Percentiles rank a stretch among this genome's conserved stretches.
phyloP scores from a whole-genome alignment of 306 rosid genomes.

The Calophaca sinica region DNA sequence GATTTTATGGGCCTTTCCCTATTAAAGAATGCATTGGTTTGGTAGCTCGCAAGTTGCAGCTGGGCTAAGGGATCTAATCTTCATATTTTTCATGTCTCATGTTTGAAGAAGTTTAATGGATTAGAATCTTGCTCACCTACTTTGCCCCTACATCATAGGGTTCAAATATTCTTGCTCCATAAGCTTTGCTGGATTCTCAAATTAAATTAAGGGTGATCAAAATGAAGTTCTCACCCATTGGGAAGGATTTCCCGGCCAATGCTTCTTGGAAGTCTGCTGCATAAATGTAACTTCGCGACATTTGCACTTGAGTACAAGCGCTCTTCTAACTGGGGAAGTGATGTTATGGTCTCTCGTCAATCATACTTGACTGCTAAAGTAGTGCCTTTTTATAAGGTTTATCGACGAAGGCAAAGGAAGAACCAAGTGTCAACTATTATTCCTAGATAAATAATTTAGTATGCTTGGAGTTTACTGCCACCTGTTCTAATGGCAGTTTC shows the following conservation, averaged over 20 bases:
- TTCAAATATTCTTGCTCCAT: background rate
- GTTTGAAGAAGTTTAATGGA: background rate
- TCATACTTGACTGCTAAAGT: background rate
- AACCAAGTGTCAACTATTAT: background rate
- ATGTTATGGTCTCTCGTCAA: background rate
- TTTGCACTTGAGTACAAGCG: background rate
- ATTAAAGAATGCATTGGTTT: background rate
- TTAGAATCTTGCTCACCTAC: background rate
- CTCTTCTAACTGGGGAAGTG: background rate
- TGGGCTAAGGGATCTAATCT: background rate
- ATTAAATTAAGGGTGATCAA: background rate
- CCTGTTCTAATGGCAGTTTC: background rate
- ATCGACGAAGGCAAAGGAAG: background rate
- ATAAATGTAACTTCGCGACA: background rate
- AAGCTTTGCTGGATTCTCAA: background rate
- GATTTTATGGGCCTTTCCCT: background rate
- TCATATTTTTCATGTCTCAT: background rate
- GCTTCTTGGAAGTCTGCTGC: background rate
- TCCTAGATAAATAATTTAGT: background rate
- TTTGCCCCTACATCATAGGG: background rate
- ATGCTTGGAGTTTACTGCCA: conserved; percentile 10
- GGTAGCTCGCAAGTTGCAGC: conserved; percentile 11
- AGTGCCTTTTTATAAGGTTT: background rate
- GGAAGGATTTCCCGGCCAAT: background rate
- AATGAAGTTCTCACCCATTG: background rate